phyloP scores from a whole-genome alignment of 2,329 filamentous ascomycete genomes.

The Didymella pinodella region DNA sequence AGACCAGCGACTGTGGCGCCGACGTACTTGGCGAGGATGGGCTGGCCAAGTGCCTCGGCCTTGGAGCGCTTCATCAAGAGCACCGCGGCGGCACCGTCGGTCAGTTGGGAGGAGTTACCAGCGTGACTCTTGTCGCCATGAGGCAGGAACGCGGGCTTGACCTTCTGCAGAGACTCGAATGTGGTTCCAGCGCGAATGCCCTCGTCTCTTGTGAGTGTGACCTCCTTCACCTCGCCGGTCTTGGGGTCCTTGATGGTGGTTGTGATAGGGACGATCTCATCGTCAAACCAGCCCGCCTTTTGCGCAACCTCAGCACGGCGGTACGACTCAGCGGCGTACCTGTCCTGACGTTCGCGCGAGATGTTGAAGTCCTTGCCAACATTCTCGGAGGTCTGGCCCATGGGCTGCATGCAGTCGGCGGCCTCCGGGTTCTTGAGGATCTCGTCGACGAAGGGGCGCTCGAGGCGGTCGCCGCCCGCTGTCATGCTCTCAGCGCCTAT shows the following conservation, averaged over 20 bases:
- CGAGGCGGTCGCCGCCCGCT: conserved; percentile 71
- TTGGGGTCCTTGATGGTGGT: conserved; percentile 85
- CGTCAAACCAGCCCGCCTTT: conserved; percentile 88
- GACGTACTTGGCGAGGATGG: conserved; percentile 93
- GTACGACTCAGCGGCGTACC: conserved; percentile 87
- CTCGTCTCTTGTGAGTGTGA: conserved; percentile 86
- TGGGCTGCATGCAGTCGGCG: conserved; percentile 87
- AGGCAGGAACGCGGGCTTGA: conserved; percentile 87
- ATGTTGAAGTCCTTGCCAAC: conserved; percentile 91
- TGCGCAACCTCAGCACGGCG: conserved; percentile 87
- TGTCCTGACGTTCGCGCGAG: conserved; percentile 79
- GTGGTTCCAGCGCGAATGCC: conserved; percentile 92
- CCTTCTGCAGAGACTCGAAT: conserved; percentile 79
- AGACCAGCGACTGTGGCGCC: conserved; percentile 90
- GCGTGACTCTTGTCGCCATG: conserved; percentile 88
- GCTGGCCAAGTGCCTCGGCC: conserved; percentile 84
- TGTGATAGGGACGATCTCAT: conserved; percentile 90
- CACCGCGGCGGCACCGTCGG: conserved; percentile 89
- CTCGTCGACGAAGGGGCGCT: conserved; percentile 77
- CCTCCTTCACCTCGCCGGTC: conserved; percentile 76
- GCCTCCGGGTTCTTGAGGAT: conserved; percentile 79
- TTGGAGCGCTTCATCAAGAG: conserved; percentile 94
- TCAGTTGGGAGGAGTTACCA: conserved; percentile 94
- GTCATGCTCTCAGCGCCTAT: conserved; percentile 92
- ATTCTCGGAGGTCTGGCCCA: conserved; percentile 98